Evolutionary conservation across 768 basidiomycete genomes (phyloP).

Genomic region (Lyophyllum semitale): DNA sequence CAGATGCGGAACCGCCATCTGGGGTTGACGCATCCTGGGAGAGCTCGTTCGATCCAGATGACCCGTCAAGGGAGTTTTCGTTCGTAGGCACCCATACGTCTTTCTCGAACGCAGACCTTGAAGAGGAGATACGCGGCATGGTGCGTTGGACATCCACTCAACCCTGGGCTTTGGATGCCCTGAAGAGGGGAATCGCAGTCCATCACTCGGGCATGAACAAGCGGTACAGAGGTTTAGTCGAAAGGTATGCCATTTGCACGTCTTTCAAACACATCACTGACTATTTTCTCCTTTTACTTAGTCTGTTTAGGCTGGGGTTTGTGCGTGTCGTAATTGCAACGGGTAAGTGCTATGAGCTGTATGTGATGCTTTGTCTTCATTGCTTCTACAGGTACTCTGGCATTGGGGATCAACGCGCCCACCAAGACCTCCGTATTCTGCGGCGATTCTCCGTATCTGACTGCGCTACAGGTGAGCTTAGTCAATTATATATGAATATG

Average conservation of each 20-base stretch:
- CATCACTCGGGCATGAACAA: conserved; percentile 75
- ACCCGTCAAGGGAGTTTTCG: conserved; percentile 61
- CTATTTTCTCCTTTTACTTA: conserved; percentile 19
- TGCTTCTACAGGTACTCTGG: conserved; percentile 53
- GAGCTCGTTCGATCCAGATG: conserved; percentile 55
- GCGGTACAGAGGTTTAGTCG: conserved; percentile 55
- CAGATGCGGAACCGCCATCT: conserved; percentile 21
- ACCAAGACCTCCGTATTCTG: conserved; percentile 66
- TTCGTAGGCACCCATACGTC: conserved; percentile 47
- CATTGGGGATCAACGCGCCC: conserved; percentile 77
- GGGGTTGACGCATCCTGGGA: conserved; percentile 43
- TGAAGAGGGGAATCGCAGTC: conserved; percentile 64
- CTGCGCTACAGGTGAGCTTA: conserved; percentile 55
- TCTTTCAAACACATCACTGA: not conserved
- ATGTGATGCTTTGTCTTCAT: not conserved
- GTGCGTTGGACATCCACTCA: conserved; percentile 32
- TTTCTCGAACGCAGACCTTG: conserved; percentile 49
- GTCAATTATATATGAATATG: not conserved
- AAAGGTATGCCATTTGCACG: conserved; percentile 39
- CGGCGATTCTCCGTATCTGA: conserved; percentile 61
- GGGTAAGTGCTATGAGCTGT: conserved; percentile 30
- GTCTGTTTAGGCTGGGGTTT: conserved; percentile 63
- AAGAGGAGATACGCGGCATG: conserved; percentile 46
- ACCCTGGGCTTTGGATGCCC: conserved; percentile 46
- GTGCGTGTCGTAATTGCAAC: conserved; percentile 70